Percentiles rank a stretch among this genome's conserved stretches.
Conservation (phyloP, 2,329 filamentous ascomycete species). For the Cladosporium phlei region DNA sequence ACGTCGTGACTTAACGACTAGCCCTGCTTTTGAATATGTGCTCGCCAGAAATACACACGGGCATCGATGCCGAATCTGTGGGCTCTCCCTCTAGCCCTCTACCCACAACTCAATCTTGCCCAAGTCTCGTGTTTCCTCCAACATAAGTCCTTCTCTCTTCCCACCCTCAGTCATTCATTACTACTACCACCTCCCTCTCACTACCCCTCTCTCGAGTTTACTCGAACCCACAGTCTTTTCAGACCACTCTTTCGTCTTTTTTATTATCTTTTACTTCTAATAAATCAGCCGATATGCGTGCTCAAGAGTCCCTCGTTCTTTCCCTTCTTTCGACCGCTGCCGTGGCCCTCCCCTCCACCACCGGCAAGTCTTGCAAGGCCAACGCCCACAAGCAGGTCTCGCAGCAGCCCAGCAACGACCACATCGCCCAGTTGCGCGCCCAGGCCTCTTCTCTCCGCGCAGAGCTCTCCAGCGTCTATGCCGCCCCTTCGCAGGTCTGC, state of each 20-base stretch:
- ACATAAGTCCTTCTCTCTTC: constrained; percentile 7
- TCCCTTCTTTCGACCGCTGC: constrained; percentile 12
- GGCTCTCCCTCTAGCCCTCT: not conserved
- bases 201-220: not conserved
- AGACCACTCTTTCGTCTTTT: constrained; percentile 1
- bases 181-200: too few relatives aligned
- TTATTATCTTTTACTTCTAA: constrained; percentile 3
- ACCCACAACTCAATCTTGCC: too few relatives aligned
- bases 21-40: not conserved
- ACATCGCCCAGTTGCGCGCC: constrained; percentile 5
- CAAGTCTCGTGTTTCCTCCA: not conserved
- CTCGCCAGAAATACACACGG: constrained; percentile 9
- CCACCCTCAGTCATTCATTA: too few relatives aligned
- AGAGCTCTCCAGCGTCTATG: constrained; percentile 8
- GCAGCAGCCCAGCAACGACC: not conserved
- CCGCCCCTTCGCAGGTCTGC: constrained; percentile 7
- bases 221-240: constrained; percentile 3
- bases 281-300: constrained; percentile 9
- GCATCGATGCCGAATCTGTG: not conserved
- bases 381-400: not conserved
- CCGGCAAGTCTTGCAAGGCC: constrained; percentile 3
- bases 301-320: constrained; percentile 9
- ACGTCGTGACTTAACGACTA: not conserved
- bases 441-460: constrained; percentile 11
- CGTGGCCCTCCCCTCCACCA: constrained; percentile 3